Conservation (phyloP, 2,329 filamentous ascomycete genomes). For the Ploettnerulaceae sp. region DNA sequence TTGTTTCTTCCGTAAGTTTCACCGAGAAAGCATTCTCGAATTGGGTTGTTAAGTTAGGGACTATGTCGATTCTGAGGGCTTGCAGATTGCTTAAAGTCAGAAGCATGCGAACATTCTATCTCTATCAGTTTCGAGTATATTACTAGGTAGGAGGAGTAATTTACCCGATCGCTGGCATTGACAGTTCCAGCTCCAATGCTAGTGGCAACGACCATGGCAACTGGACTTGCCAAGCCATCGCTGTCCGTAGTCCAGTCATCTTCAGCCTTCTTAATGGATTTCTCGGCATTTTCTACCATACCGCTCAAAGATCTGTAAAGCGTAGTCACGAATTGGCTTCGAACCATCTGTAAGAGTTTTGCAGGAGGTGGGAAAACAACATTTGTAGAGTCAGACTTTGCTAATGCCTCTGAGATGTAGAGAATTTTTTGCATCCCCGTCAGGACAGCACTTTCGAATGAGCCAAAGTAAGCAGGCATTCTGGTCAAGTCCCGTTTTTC, state of each 20-base stretch:
- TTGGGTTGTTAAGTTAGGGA: conserved; percentile 82
- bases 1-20: conserved; percentile 88
- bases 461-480: conserved; percentile 81
- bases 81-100: conserved; percentile 91
- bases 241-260: conserved; percentile 34
- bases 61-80: conserved; percentile 71
- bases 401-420: conserved; percentile 82
- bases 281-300: conserved; percentile 95
- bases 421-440: conserved; percentile 90
- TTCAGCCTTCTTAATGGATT: conserved; percentile 54
- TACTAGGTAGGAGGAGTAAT: conserved; percentile 18
- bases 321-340: conserved; percentile 87
- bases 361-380: conserved; percentile 81
- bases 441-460: conserved; percentile 79
- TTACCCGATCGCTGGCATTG: conserved; percentile 49
- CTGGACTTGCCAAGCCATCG: conserved; percentile 32
- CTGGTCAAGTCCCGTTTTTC: conserved; percentile 84
- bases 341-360: conserved; percentile 86
- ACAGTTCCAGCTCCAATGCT: conserved; percentile 44
- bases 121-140: conserved; percentile 27
- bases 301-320: conserved; percentile 91
- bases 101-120: conserved; percentile 83
- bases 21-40: conserved; percentile 94
- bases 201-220: conserved; percentile 33
- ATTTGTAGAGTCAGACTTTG: conserved; percentile 65